Conservation (phyloP, 1,284 basidiomycete species). For the Grifola frondosa region DNA sequence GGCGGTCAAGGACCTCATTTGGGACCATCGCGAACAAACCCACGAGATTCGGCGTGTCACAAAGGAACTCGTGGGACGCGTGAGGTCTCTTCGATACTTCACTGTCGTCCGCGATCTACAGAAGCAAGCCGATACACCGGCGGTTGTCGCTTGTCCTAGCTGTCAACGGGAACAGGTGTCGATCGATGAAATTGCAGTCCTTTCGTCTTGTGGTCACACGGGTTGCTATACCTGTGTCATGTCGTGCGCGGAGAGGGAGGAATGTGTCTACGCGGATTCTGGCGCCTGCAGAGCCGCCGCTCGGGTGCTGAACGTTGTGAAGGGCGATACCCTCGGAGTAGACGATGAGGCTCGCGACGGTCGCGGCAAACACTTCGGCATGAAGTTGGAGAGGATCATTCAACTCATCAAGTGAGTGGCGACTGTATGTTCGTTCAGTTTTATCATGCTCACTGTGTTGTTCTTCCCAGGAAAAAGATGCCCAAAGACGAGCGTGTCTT, state of each 20-base stretch:
- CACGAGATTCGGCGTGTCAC: slow-evolving; percentile 81
- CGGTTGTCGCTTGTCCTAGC: slow-evolving; percentile 58
- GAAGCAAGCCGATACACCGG: slow-evolving; percentile 60
- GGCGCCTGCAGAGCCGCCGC: slow-evolving; percentile 74
- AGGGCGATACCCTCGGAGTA: slow-evolving; percentile 78
- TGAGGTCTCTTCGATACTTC: slow-evolving; percentile 89
- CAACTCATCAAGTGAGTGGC: slow-evolving; percentile 73
- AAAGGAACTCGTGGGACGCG: slow-evolving; percentile 86
- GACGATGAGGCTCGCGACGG: slow-evolving; percentile 76
- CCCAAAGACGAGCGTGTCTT: slow-evolving; percentile 80
- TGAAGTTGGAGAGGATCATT: slow-evolving; percentile 86
- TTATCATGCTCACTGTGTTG: background rate
- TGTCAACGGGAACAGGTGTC: slow-evolving; percentile 60
- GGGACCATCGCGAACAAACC: slow-evolving; percentile 84
- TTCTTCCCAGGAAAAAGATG: slow-evolving; percentile 53
- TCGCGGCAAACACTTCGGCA: slow-evolving; percentile 80
- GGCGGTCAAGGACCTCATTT: slow-evolving; percentile 61
- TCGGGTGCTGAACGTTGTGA: slow-evolving; percentile 77
- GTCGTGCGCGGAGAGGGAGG: slow-evolving; percentile 71
- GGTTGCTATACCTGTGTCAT: slow-evolving; percentile 78
- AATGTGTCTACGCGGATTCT: slow-evolving; percentile 72
- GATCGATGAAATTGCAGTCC: slow-evolving; percentile 72
- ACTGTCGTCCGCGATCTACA: slow-evolving; percentile 87
- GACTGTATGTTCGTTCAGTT: background rate
- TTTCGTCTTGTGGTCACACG: slow-evolving; percentile 89